Base-by-base conservation (phyloP, 2,329 filamentous ascomycete genomes). In the Diaporthe sp. region DNA sequence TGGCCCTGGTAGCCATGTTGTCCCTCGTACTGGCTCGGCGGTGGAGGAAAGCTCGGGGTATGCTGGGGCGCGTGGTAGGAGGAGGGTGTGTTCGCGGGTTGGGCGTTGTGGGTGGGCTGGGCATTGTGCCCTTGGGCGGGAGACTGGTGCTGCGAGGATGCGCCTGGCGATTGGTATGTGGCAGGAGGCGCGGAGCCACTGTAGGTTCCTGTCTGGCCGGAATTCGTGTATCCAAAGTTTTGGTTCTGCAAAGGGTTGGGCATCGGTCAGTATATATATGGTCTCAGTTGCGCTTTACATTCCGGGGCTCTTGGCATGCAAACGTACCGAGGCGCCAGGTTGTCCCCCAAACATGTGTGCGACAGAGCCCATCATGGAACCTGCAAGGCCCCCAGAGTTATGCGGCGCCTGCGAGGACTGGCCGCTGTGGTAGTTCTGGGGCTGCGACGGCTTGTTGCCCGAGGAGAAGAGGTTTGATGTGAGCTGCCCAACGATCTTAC, bases 221-320 rank as follows among this genome's bases (percentile, higher is more conserved):
- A 82, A 79, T 89, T 89, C 31, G 90, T 91, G 82, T 93, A 93
- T 44, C 92, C 92, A 81, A 90, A 94, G 80, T 88, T 90, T 78
- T 91, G 88, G 76, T 72, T 51, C 34, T 78, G 55, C 37, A 22
- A 15, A 3, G 8, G 4, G 15, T 31, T 1, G 7, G 20, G 9
- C 12, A 34, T n/a, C 31, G 49, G 31, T 53, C 22, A 68, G 76
- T 65, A 42, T n/a, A 17, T 57, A 22, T 34, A 28, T 28, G n/a
- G 15, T 17, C 42, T 37, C 37, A 25, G 31, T 4, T 37, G 17
- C n/a, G 10, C 15, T 15, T 2, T 55, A 20, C 13, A n/a, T 55
- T 34, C 5, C 25, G 31, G 47, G 49, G 20, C 13, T 20, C 34
- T 78, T 79, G 63, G 67, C 4, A 8, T 28, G 34, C 17, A 71